Conservation (phyloP, 2,329 filamentous ascomycete genomes). For the Cercospora nicotianae region DNA sequence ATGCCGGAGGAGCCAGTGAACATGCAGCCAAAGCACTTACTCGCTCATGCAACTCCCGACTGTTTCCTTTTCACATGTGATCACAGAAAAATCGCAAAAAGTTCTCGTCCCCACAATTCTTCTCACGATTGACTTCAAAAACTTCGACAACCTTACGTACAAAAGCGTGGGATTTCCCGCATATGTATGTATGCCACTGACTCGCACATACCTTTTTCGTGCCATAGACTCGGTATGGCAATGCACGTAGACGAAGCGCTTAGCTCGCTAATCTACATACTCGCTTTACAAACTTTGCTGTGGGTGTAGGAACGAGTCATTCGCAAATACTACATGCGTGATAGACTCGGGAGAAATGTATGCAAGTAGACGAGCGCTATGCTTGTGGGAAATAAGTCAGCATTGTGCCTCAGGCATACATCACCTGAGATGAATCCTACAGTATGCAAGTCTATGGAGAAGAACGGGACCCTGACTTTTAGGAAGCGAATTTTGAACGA, state of each 20-base stretch:
- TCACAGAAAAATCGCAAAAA: too few relatives aligned
- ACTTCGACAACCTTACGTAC: not conserved
- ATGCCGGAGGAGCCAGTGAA: not conserved
- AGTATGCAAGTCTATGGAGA: not conserved
- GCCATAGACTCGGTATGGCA: constrained; percentile 4
- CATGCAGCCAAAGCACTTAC: not conserved
- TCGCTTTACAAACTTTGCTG: too few relatives aligned
- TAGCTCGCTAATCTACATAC: constrained; percentile 1
- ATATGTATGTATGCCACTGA: not conserved
- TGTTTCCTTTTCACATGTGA: too few relatives aligned
- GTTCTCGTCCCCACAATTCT: not conserved
- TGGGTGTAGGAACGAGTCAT: too few relatives aligned
- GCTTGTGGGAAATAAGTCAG: not conserved
- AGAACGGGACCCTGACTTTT: not conserved
- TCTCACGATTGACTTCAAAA: not conserved
- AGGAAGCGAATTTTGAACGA: not conserved
- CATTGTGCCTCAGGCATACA: not conserved
- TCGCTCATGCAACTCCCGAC: too few relatives aligned
- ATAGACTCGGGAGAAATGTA: not conserved
- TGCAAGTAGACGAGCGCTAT: constrained; percentile 7
- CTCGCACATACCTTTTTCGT: not conserved
- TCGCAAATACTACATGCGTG: not conserved
- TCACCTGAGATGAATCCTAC: not conserved
- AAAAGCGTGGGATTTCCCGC: constrained; percentile 2
- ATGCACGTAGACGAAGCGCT: constrained; percentile 11